Percentiles rank a stretch among this genome's conserved stretches.
These are phyloP conservation scores for Neonectria hederae DNA, from an alignment of 2,329 filamentous ascomycete genomes.

Conservation along the genomic window DNA sequence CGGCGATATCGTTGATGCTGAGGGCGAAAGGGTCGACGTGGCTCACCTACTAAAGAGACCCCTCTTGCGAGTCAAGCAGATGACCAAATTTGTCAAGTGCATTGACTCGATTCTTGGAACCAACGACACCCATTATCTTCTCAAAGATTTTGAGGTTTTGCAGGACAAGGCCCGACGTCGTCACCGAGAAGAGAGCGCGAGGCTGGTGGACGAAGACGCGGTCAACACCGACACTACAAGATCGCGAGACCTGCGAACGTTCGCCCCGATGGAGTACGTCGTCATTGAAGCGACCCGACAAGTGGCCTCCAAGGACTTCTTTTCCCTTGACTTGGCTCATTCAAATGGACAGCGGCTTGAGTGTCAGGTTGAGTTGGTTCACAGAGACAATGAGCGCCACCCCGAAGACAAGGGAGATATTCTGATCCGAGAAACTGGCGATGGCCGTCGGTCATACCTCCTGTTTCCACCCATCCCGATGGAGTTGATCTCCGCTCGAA, in stretches of 20 bases:
- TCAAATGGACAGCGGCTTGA: constrained; percentile 90
- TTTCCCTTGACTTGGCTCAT: constrained; percentile 84
- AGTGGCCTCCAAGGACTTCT: constrained; percentile 89
- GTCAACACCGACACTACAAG: constrained; percentile 82
- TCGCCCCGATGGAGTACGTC: constrained; percentile 76
- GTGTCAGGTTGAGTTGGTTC: constrained; percentile 86
- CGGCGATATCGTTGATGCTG: constrained; percentile 73
- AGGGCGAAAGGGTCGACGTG: constrained; percentile 93
- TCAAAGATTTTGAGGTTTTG: constrained; percentile 71
- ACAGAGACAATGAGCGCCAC: constrained; percentile 80
- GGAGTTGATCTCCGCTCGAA: constrained; percentile 79
- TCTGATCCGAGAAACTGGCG: constrained; percentile 91
- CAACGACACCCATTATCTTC: constrained; percentile 53
- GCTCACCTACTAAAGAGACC: constrained; percentile 92
- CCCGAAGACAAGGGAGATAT: constrained; percentile 79
- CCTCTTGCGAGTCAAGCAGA: constrained; percentile 85
- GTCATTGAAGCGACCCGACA: constrained; percentile 79
- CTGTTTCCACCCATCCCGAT: constrained; percentile 89
- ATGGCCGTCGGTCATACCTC: constrained; percentile 77
- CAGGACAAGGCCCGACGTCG: constrained; percentile 79
- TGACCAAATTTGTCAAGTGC: constrained; percentile 82
- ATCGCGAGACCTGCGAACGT: constrained; percentile 79
- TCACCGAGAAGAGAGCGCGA: constrained; percentile 73
- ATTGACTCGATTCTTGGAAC: constrained; percentile 65
- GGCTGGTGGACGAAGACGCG: constrained; percentile 84